Conservation (phyloP, 75 land plant genomes). For the Selaginella moellendorffii region DNA sequence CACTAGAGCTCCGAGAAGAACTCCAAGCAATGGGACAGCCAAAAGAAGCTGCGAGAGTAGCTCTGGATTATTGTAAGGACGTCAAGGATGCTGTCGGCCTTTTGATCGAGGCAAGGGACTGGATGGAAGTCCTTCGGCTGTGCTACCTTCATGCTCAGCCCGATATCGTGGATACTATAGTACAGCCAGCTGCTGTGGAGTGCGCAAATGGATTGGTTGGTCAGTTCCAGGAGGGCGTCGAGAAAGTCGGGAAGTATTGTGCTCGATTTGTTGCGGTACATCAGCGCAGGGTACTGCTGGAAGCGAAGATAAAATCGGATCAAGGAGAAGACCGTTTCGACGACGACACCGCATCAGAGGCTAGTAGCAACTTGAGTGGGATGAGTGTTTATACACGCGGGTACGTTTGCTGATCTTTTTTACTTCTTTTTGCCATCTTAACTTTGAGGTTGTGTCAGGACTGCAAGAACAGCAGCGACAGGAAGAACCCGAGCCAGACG, state of each 20-base stretch:
- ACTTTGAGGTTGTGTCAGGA: not conserved
- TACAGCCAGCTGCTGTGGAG: constrained; percentile 51
- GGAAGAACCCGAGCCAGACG: constrained; percentile 3
- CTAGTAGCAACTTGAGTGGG: constrained; percentile 60
- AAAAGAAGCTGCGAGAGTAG: constrained; percentile 82
- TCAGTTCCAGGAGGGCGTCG: constrained; percentile 70
- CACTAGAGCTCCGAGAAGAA: constrained; percentile 81
- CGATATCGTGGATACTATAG: constrained; percentile 35
- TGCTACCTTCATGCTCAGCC: constrained; percentile 35
- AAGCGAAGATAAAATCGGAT: constrained; percentile 56
- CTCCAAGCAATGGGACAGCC: constrained; percentile 91
- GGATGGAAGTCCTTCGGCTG: constrained; percentile 85
- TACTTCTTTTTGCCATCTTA: not conserved
- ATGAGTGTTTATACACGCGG: constrained; percentile 95
- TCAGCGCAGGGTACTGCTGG: constrained; percentile 64
- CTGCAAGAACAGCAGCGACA: not conserved
- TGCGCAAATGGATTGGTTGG: constrained; percentile 43
- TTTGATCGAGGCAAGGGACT: constrained; percentile 55
- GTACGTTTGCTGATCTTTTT: constrained; percentile 24
- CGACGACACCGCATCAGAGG: constrained; percentile 61
- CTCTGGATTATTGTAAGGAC: constrained; percentile 71
- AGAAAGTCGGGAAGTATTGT: constrained; percentile 82
- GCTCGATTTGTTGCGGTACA: constrained; percentile 77
- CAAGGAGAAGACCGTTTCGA: constrained; percentile 43
- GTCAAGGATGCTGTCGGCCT: constrained; percentile 36